Conservation (phyloP, 2,329 filamentous ascomycete species). For the Tetracladium maxilliforme region DNA sequence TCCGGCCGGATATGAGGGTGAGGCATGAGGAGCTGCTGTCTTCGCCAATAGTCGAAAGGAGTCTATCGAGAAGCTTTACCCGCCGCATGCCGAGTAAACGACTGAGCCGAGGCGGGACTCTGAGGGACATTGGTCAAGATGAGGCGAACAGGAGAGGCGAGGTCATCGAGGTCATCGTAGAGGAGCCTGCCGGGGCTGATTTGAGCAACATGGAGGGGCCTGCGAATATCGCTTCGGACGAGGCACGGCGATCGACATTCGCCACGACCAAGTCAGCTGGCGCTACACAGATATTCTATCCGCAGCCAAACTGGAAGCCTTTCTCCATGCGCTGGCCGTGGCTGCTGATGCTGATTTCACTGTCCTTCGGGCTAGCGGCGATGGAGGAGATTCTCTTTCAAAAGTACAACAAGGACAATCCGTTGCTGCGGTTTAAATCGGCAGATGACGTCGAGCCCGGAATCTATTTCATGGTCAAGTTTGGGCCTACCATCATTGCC, state of each 20-base stretch:
- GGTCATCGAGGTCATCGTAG: conserved; percentile 42
- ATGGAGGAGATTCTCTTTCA: conserved; percentile 40
- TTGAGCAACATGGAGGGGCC: too few species aligned
- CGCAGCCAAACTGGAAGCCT: conserved; percentile 52
- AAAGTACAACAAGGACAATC: conserved; percentile 25
- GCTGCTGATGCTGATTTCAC: conserved; percentile 32
- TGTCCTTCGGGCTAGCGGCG: conserved; percentile 36
- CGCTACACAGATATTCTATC: conserved; percentile 46
- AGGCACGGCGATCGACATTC: conserved; percentile 7
- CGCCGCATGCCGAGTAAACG: conserved; percentile 13
- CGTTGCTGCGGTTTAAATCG: conserved; percentile 27
- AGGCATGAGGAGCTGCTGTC: conserved; percentile 34
- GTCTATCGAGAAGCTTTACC: conserved; percentile 25
- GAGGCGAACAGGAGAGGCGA: conserved; percentile 45
- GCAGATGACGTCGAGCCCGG: conserved; percentile 31
- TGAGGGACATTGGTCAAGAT: conserved; percentile 35
- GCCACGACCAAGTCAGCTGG: conserved; percentile 20
- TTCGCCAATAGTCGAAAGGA: conserved; percentile 16
- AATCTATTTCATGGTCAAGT: conserved; percentile 48
- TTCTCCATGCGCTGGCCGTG: conserved; percentile 51
- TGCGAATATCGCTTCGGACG: conserved; percentile 6
- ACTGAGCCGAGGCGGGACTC: conserved; percentile 24
- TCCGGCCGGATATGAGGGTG: conserved; percentile 29
- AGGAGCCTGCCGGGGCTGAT: conserved; percentile 14
- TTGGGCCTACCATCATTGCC: conserved; percentile 43